A percentile compares a stretch with the other conserved stretches of the same genome.
Evolutionary conservation across 139 green algal species (phyloP).

Genomic region (Deuterostichococcus epilithicus): DNA sequence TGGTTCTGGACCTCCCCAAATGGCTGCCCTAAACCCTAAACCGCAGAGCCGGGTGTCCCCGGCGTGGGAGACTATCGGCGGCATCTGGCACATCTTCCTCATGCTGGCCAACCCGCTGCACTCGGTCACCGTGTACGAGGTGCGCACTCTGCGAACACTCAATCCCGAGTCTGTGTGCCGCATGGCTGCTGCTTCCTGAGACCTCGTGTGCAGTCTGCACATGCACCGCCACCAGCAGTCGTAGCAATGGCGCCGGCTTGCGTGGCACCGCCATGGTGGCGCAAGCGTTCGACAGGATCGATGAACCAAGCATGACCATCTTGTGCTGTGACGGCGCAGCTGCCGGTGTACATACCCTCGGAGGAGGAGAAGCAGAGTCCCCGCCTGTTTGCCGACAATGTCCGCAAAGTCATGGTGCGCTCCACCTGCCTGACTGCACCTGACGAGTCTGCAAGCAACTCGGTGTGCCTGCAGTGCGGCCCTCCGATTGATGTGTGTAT

Average conservation of each 20-base stretch:
- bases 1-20: slow-evolving; percentile 3
- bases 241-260: no score
- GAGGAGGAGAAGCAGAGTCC: slow-evolving; percentile 58
- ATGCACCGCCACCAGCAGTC: no score
- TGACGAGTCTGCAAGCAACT: not conserved
- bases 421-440: not conserved
- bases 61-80: slow-evolving; percentile 76
- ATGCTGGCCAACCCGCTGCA: slow-evolving; percentile 56
- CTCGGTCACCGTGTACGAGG: slow-evolving; percentile 49
- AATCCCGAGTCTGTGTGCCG: no score
- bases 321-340: slow-evolving; percentile 14
- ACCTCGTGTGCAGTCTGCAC: no score
- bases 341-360: slow-evolving; percentile 77
- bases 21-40: not conserved
- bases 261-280: no score
- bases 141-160: not conserved
- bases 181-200: not conserved
- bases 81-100: slow-evolving; percentile 67
- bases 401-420: slow-evolving; percentile 66
- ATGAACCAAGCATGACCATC: not conserved
- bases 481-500: not conserved
- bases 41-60: slow-evolving; percentile 54
- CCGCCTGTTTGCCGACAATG: slow-evolving; percentile 64
- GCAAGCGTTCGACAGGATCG: no score
- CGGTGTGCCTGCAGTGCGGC: slow-evolving; percentile 1